Conservation (phyloP, 495 filamentous ascomycete genomes). For the Aspergillus leporis region DNA sequence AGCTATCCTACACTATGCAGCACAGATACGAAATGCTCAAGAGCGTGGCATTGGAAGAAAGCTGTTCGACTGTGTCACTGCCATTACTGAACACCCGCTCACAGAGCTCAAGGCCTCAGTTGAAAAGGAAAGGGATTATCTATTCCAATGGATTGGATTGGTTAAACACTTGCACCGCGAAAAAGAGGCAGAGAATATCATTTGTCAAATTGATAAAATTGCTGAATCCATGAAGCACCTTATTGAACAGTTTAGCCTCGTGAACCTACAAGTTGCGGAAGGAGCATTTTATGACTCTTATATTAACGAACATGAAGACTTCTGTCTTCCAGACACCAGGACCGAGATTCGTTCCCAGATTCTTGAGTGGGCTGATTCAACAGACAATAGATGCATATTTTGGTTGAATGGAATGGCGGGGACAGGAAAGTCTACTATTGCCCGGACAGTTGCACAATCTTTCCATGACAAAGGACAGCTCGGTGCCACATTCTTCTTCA, state of each 20-base stretch:
- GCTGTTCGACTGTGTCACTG: constrained; percentile 7
- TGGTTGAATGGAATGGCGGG: constrained; percentile 50
- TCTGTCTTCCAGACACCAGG: constrained; percentile 37
- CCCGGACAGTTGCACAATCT: constrained; percentile 28
- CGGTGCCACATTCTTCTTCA: constrained; percentile 55
- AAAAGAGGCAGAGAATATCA: constrained; percentile 8
- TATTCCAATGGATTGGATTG: constrained; percentile 9
- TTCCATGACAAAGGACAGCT: constrained; percentile 18
- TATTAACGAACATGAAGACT: constrained; percentile 23
- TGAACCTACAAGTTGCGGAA: constrained; percentile 31
- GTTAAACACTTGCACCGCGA: constrained; percentile 7
- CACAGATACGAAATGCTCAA: constrained; percentile 2
- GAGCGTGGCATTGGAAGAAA: constrained; percentile 1
- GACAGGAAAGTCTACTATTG: constrained; percentile 49
- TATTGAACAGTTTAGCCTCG: constrained; percentile 9
- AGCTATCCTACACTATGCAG: constrained; percentile 14
- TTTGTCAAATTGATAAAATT: constrained; percentile 10
- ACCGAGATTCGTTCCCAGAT: constrained; percentile 32
- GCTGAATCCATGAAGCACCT: background rate
- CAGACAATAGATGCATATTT: constrained; percentile 31
- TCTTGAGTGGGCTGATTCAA: constrained; percentile 26
- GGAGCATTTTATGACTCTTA: constrained; percentile 29
- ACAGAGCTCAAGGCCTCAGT: constrained; percentile 5
- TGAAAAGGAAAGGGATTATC: constrained; percentile 5
- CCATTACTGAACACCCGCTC: constrained; percentile 5